Conservation (phyloP, 2,329 filamentous ascomycete species). For the Nectriaceae sp. region DNA sequence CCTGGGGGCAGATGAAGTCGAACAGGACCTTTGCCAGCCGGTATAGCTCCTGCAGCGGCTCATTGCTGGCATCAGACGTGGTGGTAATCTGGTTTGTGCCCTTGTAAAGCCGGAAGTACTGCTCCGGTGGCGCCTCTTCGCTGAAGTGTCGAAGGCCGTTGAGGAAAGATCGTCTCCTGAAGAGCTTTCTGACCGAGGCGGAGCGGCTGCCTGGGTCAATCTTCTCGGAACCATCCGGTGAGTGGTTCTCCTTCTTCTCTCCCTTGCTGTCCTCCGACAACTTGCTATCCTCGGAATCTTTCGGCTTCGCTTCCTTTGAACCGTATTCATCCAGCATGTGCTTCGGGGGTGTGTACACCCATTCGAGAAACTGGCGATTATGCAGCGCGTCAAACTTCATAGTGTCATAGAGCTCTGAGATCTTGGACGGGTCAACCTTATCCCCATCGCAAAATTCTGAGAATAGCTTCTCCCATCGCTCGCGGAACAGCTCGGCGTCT, state of each 20-base stretch:
- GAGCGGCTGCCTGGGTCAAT: constrained; percentile 41
- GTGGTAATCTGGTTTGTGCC: constrained; percentile 67
- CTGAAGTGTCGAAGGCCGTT: constrained; percentile 50
- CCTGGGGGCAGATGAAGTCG: constrained; percentile 97
- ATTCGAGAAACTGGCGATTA: constrained; percentile 94
- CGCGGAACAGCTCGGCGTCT: constrained; percentile 90
- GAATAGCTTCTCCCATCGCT: constrained; percentile 98
- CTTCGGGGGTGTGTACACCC: constrained; percentile 89
- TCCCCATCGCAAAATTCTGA: constrained; percentile 94
- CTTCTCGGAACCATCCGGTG: constrained; percentile 41
- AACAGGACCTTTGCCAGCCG: constrained; percentile 93
- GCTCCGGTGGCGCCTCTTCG: constrained; percentile 61
- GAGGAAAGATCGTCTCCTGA: constrained; percentile 63
- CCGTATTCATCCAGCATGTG: constrained; percentile 71
- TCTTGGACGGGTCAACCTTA: constrained; percentile 98
- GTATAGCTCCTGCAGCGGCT: constrained; percentile 90
- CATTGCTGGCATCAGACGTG: constrained; percentile 81
- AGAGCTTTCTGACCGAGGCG: constrained; percentile 48
- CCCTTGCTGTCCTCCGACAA: constrained; percentile 39
- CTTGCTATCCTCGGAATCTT: constrained; percentile 43
- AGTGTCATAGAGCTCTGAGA: constrained; percentile 96
- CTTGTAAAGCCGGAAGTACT: constrained; percentile 90
- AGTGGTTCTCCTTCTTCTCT: constrained; percentile 30
- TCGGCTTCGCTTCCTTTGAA: constrained; percentile 42
- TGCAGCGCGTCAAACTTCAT: constrained; percentile 99